Evolutionary conservation across 2,329 filamentous ascomycete species (phyloP), one percentile per base, ranked within the genome.

Genomic region (Aspergillus ruber): DNA sequence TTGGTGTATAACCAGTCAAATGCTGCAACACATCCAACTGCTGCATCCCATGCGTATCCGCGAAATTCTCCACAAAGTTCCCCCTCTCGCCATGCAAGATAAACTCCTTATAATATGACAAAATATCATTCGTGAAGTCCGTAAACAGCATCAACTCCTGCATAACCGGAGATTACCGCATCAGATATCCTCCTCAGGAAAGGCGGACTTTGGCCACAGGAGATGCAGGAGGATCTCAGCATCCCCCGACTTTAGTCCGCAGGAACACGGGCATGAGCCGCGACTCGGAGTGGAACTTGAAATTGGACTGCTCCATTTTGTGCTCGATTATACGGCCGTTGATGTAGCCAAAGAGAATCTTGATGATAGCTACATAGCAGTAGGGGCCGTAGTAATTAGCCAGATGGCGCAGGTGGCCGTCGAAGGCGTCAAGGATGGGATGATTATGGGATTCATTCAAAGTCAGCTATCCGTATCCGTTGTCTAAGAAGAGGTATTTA

Each of bases 91-190:
- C 13, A 1, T 8, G 9, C 25, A 51, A 33, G 29, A 44, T 20
- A 39, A 51, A 50, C 25, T 53, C 51, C 33, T 53, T 53, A 20
- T 53, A 53, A 33, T 53, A 53, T 0, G 49, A 53, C 15, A 53
- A 27, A 25, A 53, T 50, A 21, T 53, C 51, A 47, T 53, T 53
- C 8, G 49, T 49, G 17, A 51, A 49, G 20, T 53, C 46, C n/a
- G 46, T 51, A 33, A 49, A 50, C 6, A 51, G 35, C 6, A 48
- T 25, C 17, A 51, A 46, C 23, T 53, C 51, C 27, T 51, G 46
- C 6, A 44, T 42, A 17, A 39, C 7, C 2, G 51, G 51, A 9
- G 51, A 53, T 21, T 51, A 51, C 12, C 39, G 49, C 23, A 50
- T 49, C 5, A 48, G 10, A 13, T 50, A 49, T 42, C 32, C 2